Evolutionary conservation across 1,284 basidiomycete genomes (phyloP).

Genomic region (Gomphus bonarii): DNA sequence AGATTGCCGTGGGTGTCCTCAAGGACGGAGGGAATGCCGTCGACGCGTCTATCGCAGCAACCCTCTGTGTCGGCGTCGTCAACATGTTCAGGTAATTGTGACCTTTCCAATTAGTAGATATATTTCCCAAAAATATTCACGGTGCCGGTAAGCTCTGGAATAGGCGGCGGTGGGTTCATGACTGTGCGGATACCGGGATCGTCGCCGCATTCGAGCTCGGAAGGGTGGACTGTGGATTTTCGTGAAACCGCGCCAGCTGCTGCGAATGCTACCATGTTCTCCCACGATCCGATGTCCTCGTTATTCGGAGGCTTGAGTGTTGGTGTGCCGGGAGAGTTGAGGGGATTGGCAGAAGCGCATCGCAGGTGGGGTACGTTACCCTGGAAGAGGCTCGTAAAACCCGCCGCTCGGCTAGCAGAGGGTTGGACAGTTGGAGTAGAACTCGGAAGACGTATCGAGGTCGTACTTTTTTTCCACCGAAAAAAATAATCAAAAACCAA

Average conservation of each 20-base stretch:
- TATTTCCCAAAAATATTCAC: background rate
- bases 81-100: constrained; percentile 76
- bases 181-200: constrained; percentile 67
- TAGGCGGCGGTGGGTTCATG: constrained; percentile 92
- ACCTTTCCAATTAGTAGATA: background rate
- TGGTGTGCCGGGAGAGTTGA: constrained; percentile 80
- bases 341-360: constrained; percentile 75
- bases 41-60: constrained; percentile 75
- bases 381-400: constrained; percentile 72
- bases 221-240: constrained; percentile 77
- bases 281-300: constrained; percentile 36
- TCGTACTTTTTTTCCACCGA: constrained; percentile 24
- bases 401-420: constrained; percentile 62
- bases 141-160: constrained; percentile 48
- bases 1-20: constrained; percentile 69
- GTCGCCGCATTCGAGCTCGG: constrained; percentile 32
- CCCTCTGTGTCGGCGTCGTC: constrained; percentile 77
- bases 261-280: constrained; percentile 71
- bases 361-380: constrained; percentile 66
- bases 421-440: constrained; percentile 73
- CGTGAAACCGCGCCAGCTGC: constrained; percentile 76
- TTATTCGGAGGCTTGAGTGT: constrained; percentile 72
- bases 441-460: constrained; percentile 61
- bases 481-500: no score
- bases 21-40: constrained; percentile 85